Evolutionary conservation across 2,329 filamentous ascomycete species (phyloP), one percentile per base, ranked within the genome.

Genomic region (Colletotrichum trifolii): DNA sequence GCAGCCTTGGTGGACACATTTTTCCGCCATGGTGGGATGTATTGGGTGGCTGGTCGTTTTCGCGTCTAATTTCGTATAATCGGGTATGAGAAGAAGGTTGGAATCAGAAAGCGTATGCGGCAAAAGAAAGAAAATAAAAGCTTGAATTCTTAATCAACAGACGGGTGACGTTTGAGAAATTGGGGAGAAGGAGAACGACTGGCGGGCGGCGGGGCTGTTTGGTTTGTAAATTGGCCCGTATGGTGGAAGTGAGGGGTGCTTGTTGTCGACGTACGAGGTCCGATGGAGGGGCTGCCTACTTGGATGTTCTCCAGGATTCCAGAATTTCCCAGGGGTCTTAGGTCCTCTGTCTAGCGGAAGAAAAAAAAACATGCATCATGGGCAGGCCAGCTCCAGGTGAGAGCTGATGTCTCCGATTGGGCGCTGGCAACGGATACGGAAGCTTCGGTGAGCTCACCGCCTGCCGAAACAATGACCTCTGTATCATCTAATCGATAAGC

Each of bases 1-100:
- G 79, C 96, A 99, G 77, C 94, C 94, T 79, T 97, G 94, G 82
- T 97, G 96, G 64, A 97, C 93, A 78, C 96, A 99, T 82, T 97
- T 98, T 73, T 89, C 87, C 63, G 90, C 83, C 89, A 92, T 92
- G 67, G 60, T 64, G 46, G 58, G 64, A 49, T 42, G 46, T 40
- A 52, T 5, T 59, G 46, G 48, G 40, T 66, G 40, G 70, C 43
- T 50, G 25, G 38, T 48, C 64, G 40, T 69, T 52, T 61, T 53
- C 48, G 42, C 34, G 46, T 56, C 25, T 25, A 25, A 25, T 25
- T 25, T 25, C 25, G 25, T 25, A 4, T 5, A 25, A 25, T 25
- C 4, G 25, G 25, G 25, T 25, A 25, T 25, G 25, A 25, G 25
- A 25, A 25, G 25, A 25, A 25, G 25, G 25, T 25, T 25, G 25